Base-by-base conservation (phyloP, 2,329 filamentous ascomycete species). In the Fusarium sp. region DNA sequence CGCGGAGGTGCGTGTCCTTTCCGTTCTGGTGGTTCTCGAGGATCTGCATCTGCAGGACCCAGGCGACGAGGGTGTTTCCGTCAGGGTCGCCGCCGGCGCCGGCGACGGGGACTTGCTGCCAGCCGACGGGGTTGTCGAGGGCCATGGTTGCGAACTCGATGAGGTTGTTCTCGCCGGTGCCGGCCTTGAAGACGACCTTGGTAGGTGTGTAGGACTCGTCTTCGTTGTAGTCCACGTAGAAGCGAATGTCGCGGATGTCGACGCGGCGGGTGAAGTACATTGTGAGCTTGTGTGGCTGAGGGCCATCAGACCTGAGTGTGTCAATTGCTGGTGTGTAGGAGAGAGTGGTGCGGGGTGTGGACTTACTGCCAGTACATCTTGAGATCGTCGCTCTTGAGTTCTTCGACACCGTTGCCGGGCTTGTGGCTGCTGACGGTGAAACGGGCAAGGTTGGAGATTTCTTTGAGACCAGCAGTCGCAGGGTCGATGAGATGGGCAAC, bases 21-120 rank as follows among this genome's bases (percentile, higher is more conserved):
- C 96, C 96, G 78, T 99, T 99, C 81, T 99, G 96, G 79, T 99
- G 96, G 77, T 99, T 99, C 81, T 98, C 96, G 56, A 95, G 87
- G 53, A 99, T 90, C 71, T 92, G 90, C 75, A 98, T 90, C 79
- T 98, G 94, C 27, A 99, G 85, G 29, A 98, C 88, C 81, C 95
- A 97, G 14, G 92, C 93, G 65, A 94, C 89, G 16, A 98, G 86
- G 1, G 94, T 91, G 73, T 90, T 91, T 40, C 86, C 91, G 75
- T 89, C 89, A 51, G 84, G 84, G 50, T 87, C 88, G 40, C 85
- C 84, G n/a, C 86, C 86, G 0, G 82, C 82, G 11, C 83, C 83
- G 1, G 78, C 77, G 16, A 88, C 80, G 20, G 92, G 89, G 1
- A 97, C 91, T 77, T 97, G 91, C 61, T 97, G 91, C 96, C 96